Base-by-base conservation (phyloP, 2,329 filamentous ascomycete genomes). In the Microsporum canis region DNA sequence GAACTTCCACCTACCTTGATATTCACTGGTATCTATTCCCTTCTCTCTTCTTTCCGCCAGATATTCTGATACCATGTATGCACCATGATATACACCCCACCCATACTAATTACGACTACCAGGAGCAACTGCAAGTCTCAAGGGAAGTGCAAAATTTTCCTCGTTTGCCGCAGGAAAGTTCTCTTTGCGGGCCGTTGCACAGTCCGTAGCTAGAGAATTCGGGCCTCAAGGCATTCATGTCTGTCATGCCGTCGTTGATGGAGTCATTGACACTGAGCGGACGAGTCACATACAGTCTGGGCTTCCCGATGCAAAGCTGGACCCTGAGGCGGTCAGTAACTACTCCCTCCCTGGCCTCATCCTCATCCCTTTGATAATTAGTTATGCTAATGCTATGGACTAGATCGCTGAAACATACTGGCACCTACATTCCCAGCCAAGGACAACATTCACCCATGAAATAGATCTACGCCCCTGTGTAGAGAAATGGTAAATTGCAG, bases 341-440 rank as follows among this genome's bases (percentile, higher is more conserved):
- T 23, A 23, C 17, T 43, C 39, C 39, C 6, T 5, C n/a, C 5
- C 17, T 23, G 17, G 4, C 7, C 14, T 17, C 5, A 43, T 43
- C 6, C 39, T 5, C 5, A n/a, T 43, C 39, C 7, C 6, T 6
- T 23, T 5, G 5, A 23, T 23, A 41, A 43, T 41, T 23, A 33
- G n/a, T 5, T 23, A 10, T 41, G 3, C 29, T 53, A 47, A 51
- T 58, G 23, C 33, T 55, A 29, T 8, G 23, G 34, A 34, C 23
- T 64, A 92, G 85, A 95, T 95, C 78, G 90, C 90, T 8, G 89
- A 95, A 65, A 82, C 84, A 8, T 95, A 95, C 69, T 95, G 89
- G 89, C 79, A 86, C 70, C 71, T 95, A 68, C 90, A 95, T 70
- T 87, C 85, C 0, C 90, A 96, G 76, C 88, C 86, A 36, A 81